These are phyloP conservation scores for Arctium minus DNA, from an alignment of 129 eudicot species.

Conservation along the genomic window DNA sequence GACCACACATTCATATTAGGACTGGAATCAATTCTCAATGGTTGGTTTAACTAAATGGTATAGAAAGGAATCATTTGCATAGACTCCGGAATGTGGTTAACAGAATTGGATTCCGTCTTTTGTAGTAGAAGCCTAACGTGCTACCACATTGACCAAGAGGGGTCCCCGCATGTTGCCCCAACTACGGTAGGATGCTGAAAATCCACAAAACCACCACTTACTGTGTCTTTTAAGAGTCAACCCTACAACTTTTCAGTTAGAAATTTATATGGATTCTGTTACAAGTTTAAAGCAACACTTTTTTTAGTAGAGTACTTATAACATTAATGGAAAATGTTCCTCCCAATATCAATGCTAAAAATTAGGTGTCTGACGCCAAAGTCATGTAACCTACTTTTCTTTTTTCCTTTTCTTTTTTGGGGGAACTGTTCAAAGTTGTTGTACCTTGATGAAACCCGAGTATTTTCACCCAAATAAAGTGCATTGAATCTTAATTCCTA, in stretches of 20 bases:
- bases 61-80: neutral
- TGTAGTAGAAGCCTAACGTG: neutral
- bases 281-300: neutral
- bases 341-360: neutral
- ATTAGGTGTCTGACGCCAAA: neutral
- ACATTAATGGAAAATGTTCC: neutral
- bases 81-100: neutral
- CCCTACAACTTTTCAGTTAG: neutral
- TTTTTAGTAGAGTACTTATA: neutral
- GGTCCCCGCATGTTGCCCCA: neutral
- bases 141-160: neutral
- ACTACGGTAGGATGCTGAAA: neutral
- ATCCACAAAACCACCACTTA: neutral
- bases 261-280: neutral
- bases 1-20: neutral
- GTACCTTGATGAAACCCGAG: neutral
- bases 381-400: neutral
- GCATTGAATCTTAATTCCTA: neutral
- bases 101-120: neutral
- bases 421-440: neutral
- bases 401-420: neutral
- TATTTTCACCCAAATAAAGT: neutral
- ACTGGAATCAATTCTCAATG: neutral
- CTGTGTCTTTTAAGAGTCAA: slow-evolving; percentile 11
- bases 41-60: neutral